These are phyloP conservation scores for Hygrophila difformis DNA, from an alignment of 257 asterid species.

Conservation along the genomic window DNA sequence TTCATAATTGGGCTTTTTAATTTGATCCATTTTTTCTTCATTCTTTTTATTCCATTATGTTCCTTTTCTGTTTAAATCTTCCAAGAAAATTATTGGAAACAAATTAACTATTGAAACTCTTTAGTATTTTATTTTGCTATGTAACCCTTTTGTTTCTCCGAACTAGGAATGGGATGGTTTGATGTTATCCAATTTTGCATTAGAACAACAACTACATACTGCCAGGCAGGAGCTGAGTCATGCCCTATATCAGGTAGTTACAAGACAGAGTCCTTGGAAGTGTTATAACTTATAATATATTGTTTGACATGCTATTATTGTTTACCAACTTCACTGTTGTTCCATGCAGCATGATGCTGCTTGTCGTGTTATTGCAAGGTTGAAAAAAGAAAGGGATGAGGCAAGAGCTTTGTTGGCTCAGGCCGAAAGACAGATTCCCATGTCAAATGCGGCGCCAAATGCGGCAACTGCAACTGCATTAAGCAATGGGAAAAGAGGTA, in stretches of 20 bases:
- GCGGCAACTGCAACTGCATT: conserved; percentile 37
- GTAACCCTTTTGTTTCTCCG: conserved; percentile 6
- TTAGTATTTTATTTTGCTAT: neutral
- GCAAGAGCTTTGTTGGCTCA: conserved; percentile 73
- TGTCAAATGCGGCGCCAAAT: conserved; percentile 30
- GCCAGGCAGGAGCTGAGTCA: conserved; percentile 99
- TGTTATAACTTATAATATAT: neutral
- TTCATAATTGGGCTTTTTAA: neutral
- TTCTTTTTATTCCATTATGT: neutral
- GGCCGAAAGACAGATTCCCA: conserved; percentile 83
- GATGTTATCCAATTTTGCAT: conserved; percentile 91
- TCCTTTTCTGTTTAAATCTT: neutral
- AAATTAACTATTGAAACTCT: neutral
- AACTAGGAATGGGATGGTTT: conserved; percentile 92
- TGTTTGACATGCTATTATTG: conserved; percentile 7
- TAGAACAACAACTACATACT: conserved; percentile 89
- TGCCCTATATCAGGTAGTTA: conserved; percentile 83
- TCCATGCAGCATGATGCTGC: conserved; percentile 95
- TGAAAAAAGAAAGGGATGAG: conserved; percentile 95
- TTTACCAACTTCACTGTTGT: conserved; percentile 9
- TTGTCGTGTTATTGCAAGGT: conserved; percentile 97
- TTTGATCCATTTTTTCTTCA: neutral
- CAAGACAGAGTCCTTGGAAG: neutral
- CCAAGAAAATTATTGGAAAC: neutral
- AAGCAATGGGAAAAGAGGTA: conserved; percentile 97